phyloP scores from a whole-genome alignment of 2,329 filamentous ascomycete species.

The Trichophyton schoenleinii region DNA sequence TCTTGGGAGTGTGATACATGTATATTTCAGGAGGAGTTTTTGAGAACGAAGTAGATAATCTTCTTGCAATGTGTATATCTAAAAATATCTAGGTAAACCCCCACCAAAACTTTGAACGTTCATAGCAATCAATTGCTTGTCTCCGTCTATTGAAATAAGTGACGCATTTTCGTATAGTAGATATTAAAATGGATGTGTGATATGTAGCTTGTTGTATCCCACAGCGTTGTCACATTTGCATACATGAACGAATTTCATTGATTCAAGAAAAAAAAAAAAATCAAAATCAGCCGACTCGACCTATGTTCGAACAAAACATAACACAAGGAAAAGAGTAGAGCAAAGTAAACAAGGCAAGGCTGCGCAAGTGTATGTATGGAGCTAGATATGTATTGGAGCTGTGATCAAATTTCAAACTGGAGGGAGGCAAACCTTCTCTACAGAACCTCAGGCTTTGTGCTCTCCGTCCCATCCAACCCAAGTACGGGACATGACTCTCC shows the following conservation, averaged over 20 bases:
- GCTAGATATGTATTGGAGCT: not conserved
- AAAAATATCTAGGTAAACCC: too few species aligned
- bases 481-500: conserved; percentile 81
- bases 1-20: not conserved
- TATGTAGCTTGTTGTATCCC: not conserved
- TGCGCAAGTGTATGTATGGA: too few species aligned
- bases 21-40: not conserved
- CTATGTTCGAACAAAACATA: not conserved
- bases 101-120: not conserved
- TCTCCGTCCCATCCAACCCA: conserved; percentile 78
- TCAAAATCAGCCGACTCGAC: not conserved
- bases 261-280: not conserved
- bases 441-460: conserved; percentile 9
- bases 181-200: not conserved
- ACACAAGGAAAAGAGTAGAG: not conserved
- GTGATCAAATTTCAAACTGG: not conserved
- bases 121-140: not conserved
- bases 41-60: not conserved
- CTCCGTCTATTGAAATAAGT: not conserved
- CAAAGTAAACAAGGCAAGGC: not conserved
- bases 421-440: not conserved
- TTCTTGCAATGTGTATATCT: not conserved
- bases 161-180: not conserved
- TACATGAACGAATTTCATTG: not conserved
- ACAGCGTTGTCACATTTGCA: not conserved